Percentiles rank a stretch among this genome's conserved stretches.
Evolutionary conservation across 495 filamentous ascomycete genomes (phyloP).

Genomic region (Thermochaetoides thermophila): DNA sequence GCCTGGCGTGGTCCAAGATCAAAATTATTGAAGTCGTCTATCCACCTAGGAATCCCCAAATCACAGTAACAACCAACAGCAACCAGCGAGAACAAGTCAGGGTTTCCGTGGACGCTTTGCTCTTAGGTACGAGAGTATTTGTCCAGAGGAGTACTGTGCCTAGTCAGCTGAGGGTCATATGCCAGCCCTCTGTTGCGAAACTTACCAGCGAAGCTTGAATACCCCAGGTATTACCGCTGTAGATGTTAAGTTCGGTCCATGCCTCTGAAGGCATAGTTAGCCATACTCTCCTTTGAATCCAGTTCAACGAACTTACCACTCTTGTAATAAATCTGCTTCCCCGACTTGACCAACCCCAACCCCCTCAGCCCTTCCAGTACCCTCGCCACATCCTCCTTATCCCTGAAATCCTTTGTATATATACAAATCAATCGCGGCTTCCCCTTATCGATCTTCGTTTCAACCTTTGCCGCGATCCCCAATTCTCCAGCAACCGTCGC

Average conservation of each 20-base stretch:
- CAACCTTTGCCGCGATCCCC: conserved; percentile 56
- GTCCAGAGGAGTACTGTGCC: conserved; percentile 28
- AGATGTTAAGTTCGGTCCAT: conserved; percentile 57
- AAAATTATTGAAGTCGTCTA: too few relatives aligned
- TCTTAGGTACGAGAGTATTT: conserved; percentile 17
- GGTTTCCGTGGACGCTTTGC: background rate
- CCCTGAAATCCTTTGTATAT: conserved; percentile 61
- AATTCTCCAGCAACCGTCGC: conserved; percentile 50
- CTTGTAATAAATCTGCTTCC: conserved; percentile 60
- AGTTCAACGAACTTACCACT: conserved; percentile 37
- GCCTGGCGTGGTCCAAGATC: too few relatives aligned
- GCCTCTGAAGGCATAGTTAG: conserved; percentile 53
- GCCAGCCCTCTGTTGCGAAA: background rate
- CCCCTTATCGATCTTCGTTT: conserved; percentile 23
- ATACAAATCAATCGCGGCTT: conserved; percentile 52
- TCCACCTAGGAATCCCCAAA: too few relatives aligned
- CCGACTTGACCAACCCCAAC: conserved; percentile 39
- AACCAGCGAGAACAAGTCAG: background rate
- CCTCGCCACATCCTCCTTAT: conserved; percentile 50
- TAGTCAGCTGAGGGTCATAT: conserved; percentile 1
- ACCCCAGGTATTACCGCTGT: conserved; percentile 49
- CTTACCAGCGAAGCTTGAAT: conserved; percentile 42
- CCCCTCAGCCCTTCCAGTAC: conserved; percentile 45
- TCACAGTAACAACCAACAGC: background rate
- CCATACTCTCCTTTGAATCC: too few relatives aligned